Conservation (phyloP, 2,329 filamentous ascomycete species). For the Westerdykella sp. region DNA sequence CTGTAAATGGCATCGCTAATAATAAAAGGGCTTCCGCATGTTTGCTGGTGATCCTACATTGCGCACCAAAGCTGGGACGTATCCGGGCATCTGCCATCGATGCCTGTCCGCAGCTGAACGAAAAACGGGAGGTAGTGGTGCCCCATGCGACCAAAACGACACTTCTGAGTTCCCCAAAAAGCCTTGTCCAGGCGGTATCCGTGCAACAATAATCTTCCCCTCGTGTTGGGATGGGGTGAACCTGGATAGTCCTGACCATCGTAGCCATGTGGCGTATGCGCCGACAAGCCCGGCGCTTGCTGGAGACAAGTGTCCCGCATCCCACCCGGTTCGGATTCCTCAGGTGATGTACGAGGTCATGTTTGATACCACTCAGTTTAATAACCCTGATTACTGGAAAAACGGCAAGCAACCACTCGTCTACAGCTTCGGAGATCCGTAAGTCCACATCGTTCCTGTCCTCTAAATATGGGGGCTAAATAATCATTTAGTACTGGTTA, state of each 20-base stretch:
- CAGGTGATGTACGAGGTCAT: constrained; percentile 45
- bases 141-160: constrained; percentile 21
- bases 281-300: constrained; percentile 79
- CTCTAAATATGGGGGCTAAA: too few relatives aligned
- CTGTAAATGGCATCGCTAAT: not conserved
- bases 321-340: constrained; percentile 41
- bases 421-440: constrained; percentile 25
- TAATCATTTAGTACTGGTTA: constrained; percentile 11
- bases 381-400: constrained; percentile 17
- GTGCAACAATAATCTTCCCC: constrained; percentile 39
- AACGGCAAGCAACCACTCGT: constrained; percentile 24
- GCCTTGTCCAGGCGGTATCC: constrained; percentile 33
- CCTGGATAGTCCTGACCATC: constrained; percentile 61
- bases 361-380: constrained; percentile 36
- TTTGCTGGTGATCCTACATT: constrained; percentile 51
- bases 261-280: constrained; percentile 83
- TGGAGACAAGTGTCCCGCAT: constrained; percentile 54
- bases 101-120: constrained; percentile 36
- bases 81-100: constrained; percentile 30
- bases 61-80: constrained; percentile 2
- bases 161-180: constrained; percentile 36
- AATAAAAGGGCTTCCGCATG: constrained; percentile 58
- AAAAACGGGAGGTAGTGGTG: constrained; percentile 11
- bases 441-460: constrained; percentile 26
- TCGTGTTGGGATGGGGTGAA: constrained; percentile 30